phyloP scores from a whole-genome alignment of 2,329 filamentous ascomycete species.

The Corniculantispora saksenae region DNA sequence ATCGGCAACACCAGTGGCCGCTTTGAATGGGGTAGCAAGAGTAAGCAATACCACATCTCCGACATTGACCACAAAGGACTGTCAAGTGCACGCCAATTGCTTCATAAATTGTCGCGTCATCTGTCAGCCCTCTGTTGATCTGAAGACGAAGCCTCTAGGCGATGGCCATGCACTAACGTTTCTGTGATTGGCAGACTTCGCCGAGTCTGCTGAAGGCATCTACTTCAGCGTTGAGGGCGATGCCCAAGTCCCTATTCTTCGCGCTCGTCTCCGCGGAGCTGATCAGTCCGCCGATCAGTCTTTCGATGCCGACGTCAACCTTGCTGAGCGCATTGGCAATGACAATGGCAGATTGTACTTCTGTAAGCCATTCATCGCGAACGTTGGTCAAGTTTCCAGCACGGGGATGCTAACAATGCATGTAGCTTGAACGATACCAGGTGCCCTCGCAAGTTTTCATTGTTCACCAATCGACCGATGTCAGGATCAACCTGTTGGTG shows the following conservation, averaged over 20 bases:
- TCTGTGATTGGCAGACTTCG: slow-evolving; percentile 39
- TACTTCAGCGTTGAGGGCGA: slow-evolving; percentile 52
- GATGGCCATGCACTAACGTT: not conserved
- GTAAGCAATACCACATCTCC: slow-evolving; percentile 27
- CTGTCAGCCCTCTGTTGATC: no score
- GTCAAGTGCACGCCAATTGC: not conserved
- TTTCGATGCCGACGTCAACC: slow-evolving; percentile 50
- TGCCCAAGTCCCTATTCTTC: slow-evolving; percentile 52
- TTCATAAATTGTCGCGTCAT: no score
- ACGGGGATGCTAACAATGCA: not conserved
- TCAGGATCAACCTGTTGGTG: no score
- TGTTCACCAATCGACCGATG: no score
- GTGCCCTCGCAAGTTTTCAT: no score
- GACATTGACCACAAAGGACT: no score
- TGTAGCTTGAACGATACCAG: not conserved
- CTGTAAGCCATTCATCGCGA: slow-evolving; percentile 26
- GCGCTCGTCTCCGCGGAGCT: slow-evolving; percentile 45
- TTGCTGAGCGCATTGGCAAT: slow-evolving; percentile 57
- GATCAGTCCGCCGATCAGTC: slow-evolving; percentile 54
- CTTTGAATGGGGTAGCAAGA: slow-evolving; percentile 47
- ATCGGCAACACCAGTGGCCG: slow-evolving; percentile 54
- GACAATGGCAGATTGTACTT: slow-evolving; percentile 47
- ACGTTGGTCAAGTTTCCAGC: not conserved
- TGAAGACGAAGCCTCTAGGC: no score
- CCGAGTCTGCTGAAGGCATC: slow-evolving; percentile 47